Conservation (phyloP, 129 eudicot genomes). For the Artemisia argyi region DNA sequence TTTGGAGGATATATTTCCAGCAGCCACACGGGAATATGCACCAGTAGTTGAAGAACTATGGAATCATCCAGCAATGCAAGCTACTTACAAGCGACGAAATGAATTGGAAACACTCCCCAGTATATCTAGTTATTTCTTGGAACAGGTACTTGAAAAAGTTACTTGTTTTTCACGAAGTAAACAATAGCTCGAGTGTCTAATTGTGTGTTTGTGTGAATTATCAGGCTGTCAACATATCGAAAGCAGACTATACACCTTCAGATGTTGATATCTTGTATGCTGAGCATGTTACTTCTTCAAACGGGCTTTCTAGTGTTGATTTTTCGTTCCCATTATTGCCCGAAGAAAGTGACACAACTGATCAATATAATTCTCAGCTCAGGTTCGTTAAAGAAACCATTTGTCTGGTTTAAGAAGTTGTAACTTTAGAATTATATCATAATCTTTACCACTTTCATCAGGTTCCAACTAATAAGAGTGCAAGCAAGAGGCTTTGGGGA, state of each 20-base stretch:
- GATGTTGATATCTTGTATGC: conserved; percentile 88
- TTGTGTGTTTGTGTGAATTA: conserved; percentile 18
- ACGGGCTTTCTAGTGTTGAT: conserved; percentile 87
- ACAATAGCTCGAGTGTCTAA: neutral
- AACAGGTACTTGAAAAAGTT: conserved; percentile 48
- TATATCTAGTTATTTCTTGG: conserved; percentile 83
- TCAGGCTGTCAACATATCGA: conserved; percentile 76
- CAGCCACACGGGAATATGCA: conserved; percentile 95
- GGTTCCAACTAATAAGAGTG: conserved; percentile 88
- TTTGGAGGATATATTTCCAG: conserved; percentile 85
- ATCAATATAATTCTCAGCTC: conserved; percentile 64
- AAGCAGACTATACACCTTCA: conserved; percentile 77
- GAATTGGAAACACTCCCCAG: conserved; percentile 79
- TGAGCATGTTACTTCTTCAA: conserved; percentile 91
- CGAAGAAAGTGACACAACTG: conserved; percentile 47
- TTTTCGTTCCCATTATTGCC: conserved; percentile 69
- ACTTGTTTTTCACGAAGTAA: neutral
- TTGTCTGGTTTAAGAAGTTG: neutral
- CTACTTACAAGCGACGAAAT: conserved; percentile 75
- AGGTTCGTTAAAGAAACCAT: conserved; percentile 42
- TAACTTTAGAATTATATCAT: neutral
- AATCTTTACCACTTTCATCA: conserved; percentile 17
- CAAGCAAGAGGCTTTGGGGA: conserved; percentile 89
- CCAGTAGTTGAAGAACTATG: conserved; percentile 91
- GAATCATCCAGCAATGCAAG: conserved; percentile 79